Evolutionary conservation across 1,284 basidiomycete genomes (phyloP).

Genomic region (Tausonia pullulans): DNA sequence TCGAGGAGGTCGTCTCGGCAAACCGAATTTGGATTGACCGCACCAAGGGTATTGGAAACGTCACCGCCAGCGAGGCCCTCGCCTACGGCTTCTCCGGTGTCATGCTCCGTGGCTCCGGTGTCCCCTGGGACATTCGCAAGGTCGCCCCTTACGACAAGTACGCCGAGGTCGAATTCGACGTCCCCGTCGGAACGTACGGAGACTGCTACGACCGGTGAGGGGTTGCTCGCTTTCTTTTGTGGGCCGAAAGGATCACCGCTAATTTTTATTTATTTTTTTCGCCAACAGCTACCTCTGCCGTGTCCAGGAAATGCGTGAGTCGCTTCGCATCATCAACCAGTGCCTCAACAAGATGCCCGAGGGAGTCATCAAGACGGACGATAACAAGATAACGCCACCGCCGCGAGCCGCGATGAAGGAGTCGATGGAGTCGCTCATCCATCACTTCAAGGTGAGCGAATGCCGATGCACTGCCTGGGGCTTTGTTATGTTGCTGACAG

Average conservation of each 20-base stretch:
- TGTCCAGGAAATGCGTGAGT: slow-evolving; percentile 96
- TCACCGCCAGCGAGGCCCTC: slow-evolving; percentile 84
- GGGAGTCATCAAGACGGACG: slow-evolving; percentile 88
- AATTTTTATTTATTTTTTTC: background rate
- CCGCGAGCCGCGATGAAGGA: slow-evolving; percentile 98
- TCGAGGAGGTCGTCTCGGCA: slow-evolving; percentile 93
- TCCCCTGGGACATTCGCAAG: slow-evolving; percentile 93
- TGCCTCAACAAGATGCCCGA: slow-evolving; percentile 96
- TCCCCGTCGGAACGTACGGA: slow-evolving; percentile 91
- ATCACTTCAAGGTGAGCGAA: slow-evolving; percentile 78
- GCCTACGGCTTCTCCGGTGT: slow-evolving; percentile 94
- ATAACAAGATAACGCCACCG: slow-evolving; percentile 95
- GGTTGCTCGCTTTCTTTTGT: background rate
- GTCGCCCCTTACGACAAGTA: slow-evolving; percentile 93
- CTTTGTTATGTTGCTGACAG: slow-evolving; percentile 12
- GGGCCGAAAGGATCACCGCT: background rate
- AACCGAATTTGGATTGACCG: slow-evolving; percentile 98
- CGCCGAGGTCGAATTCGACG: slow-evolving; percentile 93
- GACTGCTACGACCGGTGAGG: slow-evolving; percentile 79
- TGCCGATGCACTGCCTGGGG: background rate
- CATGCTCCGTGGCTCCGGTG: slow-evolving; percentile 88
- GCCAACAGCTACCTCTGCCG: slow-evolving; percentile 70
- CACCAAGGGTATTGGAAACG: slow-evolving; percentile 80
- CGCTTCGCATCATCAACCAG: slow-evolving; percentile 75
- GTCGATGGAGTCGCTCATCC: slow-evolving; percentile 93